Percentiles rank a stretch among this genome's conserved stretches.
Conservation (phyloP, 1,284 basidiomycete genomes). For the Ustilago curta region DNA sequence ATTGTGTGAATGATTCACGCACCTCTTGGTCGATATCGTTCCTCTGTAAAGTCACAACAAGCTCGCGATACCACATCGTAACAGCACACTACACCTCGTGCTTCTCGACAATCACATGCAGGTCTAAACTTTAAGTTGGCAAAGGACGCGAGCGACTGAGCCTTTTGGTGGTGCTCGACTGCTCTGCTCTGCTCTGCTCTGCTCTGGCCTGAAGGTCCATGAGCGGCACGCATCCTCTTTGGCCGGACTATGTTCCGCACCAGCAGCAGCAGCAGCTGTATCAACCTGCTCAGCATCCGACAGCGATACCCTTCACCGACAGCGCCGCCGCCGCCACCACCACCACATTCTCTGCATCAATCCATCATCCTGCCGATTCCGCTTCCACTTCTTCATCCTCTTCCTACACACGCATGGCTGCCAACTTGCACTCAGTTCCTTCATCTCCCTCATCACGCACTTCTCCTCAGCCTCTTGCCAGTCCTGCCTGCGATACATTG, state of each 20-base stretch:
- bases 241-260: slow-evolving; percentile 26
- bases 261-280: slow-evolving; percentile 5
- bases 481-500: neutral
- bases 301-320: neutral
- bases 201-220: slow-evolving; percentile 2
- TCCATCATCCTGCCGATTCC: neutral
- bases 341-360: slow-evolving; percentile 1
- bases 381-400: slow-evolving; percentile 1
- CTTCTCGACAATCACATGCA: slow-evolving; percentile 10
- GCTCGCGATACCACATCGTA: neutral
- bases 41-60: slow-evolving; percentile 12
- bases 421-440: neutral
- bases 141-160: neutral
- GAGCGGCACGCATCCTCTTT: slow-evolving; percentile 24
- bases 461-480: neutral
- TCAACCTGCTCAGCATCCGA: neutral
- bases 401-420: slow-evolving; percentile 3
- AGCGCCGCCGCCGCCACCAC: neutral
- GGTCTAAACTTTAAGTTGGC: slow-evolving; percentile 5
- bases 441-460: slow-evolving; percentile 5
- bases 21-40: neutral
- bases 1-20: neutral
- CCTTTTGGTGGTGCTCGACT: neutral
- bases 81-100: neutral
- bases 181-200: neutral